Evolutionary conservation across 2,329 filamentous ascomycete genomes (phyloP), one percentile per base, ranked within the genome.

Genomic region (Beauveria asiatica): DNA sequence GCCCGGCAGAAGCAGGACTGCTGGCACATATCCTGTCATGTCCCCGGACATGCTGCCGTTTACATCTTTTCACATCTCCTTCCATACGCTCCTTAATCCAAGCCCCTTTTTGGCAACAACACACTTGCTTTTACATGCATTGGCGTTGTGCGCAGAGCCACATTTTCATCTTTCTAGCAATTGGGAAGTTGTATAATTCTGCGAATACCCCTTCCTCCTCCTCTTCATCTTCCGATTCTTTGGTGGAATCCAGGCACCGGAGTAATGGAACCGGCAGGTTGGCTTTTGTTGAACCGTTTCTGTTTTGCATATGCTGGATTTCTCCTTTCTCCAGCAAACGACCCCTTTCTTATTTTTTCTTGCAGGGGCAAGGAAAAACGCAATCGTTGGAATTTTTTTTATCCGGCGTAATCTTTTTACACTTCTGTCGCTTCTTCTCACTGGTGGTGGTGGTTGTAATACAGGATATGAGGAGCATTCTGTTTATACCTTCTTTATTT

Each of bases 131-230:
- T 41, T 30, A 45, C 33, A 19, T 23, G 25, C 53, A 46, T 56
- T 62, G 67, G 67, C 65, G 67, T 68, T 46, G 41, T 19, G 39
- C 23, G 25, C 41, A 44, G 23, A 45, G 39, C 41, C 25, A 44
- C 41, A 16, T 30, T 30, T 45, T 16, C 41, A 21, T 53, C 50
- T 21, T 53, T 45, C 33, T 21, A 46, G 21, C 52, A 39, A 45
- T 17, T 17, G 13, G 39, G 52, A 39, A 30, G 52, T 49, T 51
- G 45, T 42, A 42, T n/a, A 27, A 42, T 17, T 27, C 37, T 17
- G 33, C 41, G 49, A 37, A 54, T 53, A 52, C 49, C 48, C 46
- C n/a, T 17, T 33, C 27, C 21, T 6, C 10, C 21, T 6, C 10
- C 27, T 39, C 19, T 23, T 23, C 10, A 45, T 60, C 46, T 57